phyloP scores from a whole-genome alignment of 1,284 basidiomycete species.

The Ceratobasidium sp. region DNA sequence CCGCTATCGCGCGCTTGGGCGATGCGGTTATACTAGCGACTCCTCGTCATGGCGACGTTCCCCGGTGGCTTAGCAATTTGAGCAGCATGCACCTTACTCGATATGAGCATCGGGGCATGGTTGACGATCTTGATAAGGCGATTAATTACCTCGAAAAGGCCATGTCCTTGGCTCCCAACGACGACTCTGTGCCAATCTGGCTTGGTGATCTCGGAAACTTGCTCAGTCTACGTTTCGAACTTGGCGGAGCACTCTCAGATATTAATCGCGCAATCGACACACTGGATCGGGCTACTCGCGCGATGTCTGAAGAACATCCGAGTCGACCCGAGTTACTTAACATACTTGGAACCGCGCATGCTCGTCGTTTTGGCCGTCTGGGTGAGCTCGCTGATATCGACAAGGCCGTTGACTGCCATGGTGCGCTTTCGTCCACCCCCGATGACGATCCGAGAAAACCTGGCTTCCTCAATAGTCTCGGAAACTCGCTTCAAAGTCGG shows the following conservation, averaged over 20 bases:
- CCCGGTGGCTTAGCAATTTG: not conserved
- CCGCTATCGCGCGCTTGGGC: not conserved
- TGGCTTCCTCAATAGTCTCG: not conserved
- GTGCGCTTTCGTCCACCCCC: not conserved
- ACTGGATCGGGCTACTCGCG: not conserved
- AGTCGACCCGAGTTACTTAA: not conserved
- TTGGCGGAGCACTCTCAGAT: not conserved
- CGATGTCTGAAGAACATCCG: not conserved
- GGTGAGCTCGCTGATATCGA: not conserved
- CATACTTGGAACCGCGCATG: not conserved
- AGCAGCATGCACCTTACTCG: not conserved
- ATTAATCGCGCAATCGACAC: not conserved
- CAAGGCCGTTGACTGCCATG: not conserved
- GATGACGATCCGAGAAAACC: not conserved
- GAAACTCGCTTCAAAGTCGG: not conserved
- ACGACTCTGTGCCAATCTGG: not conserved
- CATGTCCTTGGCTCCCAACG: not conserved
- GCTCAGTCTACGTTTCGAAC: not conserved
- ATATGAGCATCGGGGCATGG: not conserved
- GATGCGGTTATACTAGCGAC: not conserved
- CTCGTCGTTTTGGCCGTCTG: not conserved
- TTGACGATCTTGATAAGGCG: not conserved
- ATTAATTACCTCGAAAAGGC: not conserved
- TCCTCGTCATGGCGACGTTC: not conserved
- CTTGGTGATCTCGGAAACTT: constrained; percentile 4